phyloP scores from a whole-genome alignment of 306 rosid genomes.

The Ammopiptanthus mongolicus region DNA sequence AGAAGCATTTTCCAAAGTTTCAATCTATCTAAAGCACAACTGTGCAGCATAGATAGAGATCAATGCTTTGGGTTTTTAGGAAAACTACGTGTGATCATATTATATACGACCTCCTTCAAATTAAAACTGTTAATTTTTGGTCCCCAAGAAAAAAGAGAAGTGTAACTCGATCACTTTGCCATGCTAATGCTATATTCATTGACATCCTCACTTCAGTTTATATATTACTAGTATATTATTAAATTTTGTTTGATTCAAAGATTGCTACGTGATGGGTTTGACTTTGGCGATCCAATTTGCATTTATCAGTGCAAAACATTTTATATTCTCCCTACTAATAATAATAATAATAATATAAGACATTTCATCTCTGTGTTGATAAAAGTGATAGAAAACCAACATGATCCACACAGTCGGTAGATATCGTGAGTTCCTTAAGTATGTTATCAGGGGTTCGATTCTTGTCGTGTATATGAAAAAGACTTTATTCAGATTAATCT shows the following conservation, averaged over 20 bases:
- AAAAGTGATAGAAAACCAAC: neutral
- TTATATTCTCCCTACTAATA: neutral
- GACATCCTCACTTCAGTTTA: neutral
- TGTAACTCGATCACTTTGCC: neutral
- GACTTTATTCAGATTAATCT: too few species aligned
- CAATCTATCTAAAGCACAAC: neutral
- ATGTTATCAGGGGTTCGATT: too few species aligned
- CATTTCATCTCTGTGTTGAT: constrained; percentile 19
- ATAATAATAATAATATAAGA: neutral
- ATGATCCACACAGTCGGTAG: too few species aligned
- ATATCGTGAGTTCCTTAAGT: too few species aligned
- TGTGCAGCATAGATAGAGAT: neutral
- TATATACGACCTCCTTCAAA: neutral
- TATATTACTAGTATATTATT: neutral
- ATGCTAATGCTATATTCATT: constrained; percentile 2
- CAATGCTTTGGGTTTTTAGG: constrained; percentile 22
- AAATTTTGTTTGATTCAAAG: constrained; percentile 26
- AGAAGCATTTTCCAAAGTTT: constrained; percentile 16
- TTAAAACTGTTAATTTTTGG: neutral
- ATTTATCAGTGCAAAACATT: neutral
- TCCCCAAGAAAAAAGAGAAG: too few species aligned
- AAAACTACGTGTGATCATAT: constrained; percentile 10
- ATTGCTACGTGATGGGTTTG: constrained; percentile 13
- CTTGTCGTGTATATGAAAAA: too few species aligned
- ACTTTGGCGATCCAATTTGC: neutral